Conservation (phyloP, 177 flowering plant genomes). For the Vitis hybrid region DNA sequence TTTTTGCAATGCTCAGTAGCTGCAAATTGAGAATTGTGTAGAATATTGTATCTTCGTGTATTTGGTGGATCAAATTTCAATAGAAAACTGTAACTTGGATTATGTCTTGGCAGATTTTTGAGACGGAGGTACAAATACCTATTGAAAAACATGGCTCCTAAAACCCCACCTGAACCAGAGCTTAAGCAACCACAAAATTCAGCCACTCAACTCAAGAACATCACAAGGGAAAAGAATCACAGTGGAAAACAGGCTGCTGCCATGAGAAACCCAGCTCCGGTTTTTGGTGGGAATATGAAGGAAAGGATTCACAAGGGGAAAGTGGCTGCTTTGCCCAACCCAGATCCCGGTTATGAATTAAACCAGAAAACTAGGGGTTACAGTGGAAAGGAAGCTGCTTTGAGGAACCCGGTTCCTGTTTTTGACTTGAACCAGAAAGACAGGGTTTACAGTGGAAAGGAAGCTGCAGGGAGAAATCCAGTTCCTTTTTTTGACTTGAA, state of each 20-base stretch:
- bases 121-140: slow-evolving; percentile 47
- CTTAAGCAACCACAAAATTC: slow-evolving; percentile 16
- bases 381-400: slow-evolving; percentile 13
- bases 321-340: slow-evolving; percentile 4
- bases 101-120: slow-evolving; percentile 43
- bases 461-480: slow-evolving; percentile 12
- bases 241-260: slow-evolving; percentile 18
- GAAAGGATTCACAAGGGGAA: slow-evolving; percentile 1
- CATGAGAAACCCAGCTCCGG: background rate
- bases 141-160: slow-evolving; percentile 22
- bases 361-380: slow-evolving; percentile 19
- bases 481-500: slow-evolving; percentile 56
- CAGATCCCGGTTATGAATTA: slow-evolving; percentile 12
- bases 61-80: background rate
- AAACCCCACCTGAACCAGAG: slow-evolving; percentile 10
- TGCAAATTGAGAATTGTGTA: background rate
- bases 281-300: background rate
- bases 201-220: slow-evolving; percentile 9
- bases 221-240: slow-evolving; percentile 11
- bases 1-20: too few species aligned
- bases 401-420: slow-evolving; percentile 10
- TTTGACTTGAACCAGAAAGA: slow-evolving; percentile 33
- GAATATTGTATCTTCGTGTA: background rate
- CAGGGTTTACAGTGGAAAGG: slow-evolving; percentile 24
- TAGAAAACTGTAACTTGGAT: background rate